Percentiles rank a stretch among this genome's conserved stretches.
Evolutionary conservation across 1,284 basidiomycete genomes (phyloP).

Genomic region (Puccinia novopanici): DNA sequence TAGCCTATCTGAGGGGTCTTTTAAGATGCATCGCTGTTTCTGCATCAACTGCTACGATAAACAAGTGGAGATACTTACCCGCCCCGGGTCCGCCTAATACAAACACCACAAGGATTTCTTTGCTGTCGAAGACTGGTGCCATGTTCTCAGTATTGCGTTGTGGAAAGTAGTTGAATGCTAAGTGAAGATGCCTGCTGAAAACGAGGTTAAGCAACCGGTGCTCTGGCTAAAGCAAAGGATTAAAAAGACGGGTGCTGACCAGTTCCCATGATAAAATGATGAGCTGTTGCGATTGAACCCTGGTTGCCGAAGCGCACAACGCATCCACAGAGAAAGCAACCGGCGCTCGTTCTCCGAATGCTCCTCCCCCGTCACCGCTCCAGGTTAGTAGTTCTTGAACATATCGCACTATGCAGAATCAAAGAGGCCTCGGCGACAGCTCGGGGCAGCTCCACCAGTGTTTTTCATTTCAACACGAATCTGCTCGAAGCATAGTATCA

Average conservation of each 20-base stretch:
- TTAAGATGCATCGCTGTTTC: not conserved
- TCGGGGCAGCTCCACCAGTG: too few relatives aligned
- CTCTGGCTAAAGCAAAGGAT: too few relatives aligned
- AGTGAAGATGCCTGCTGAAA: not conserved
- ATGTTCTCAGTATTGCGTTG: not conserved
- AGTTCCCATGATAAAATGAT: conserved; percentile 11
- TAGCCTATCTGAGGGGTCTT: not conserved
- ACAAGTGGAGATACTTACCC: conserved; percentile 57
- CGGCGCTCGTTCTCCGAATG: too few relatives aligned
- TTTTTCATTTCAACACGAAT: not conserved
- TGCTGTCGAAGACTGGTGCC: conserved; percentile 68
- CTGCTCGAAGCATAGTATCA: too few relatives aligned
- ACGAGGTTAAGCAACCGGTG: too few relatives aligned
- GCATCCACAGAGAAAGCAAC: not conserved
- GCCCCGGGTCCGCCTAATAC: conserved; percentile 97
- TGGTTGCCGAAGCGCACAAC: not conserved
- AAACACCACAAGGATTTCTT: conserved; percentile 84
- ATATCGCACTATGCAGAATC: too few relatives aligned
- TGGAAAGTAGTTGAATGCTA: not conserved
- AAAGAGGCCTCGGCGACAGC: too few relatives aligned
- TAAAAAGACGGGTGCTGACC: not conserved
- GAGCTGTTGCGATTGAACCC: not conserved
- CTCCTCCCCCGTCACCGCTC: too few relatives aligned
- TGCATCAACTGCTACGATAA: not conserved
- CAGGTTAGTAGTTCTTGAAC: too few relatives aligned